These are phyloP conservation scores for Pyricularia sp. DNA, from an alignment of 2,329 filamentous ascomycete genomes.

Conservation along the genomic window DNA sequence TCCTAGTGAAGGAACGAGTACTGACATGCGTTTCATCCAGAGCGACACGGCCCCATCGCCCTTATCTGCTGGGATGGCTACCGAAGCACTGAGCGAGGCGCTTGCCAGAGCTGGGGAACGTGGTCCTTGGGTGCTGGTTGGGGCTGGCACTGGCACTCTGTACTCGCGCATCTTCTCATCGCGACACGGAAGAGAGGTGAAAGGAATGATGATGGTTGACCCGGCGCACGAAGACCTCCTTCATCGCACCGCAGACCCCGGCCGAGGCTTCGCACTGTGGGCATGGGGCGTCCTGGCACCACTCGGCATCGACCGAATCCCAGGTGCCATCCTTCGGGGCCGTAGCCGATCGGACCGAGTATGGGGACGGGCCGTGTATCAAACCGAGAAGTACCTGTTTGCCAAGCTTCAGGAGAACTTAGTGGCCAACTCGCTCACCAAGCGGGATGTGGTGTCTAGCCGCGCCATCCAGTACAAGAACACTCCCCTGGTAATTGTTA, in stretches of 20 bases:
- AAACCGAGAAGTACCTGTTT: slow-evolving; percentile 77
- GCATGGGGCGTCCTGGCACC: slow-evolving; percentile 76
- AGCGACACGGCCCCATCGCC: slow-evolving; percentile 89
- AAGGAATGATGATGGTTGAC: slow-evolving; percentile 77
- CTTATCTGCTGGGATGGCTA: slow-evolving; percentile 86
- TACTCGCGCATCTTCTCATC: slow-evolving; percentile 89
- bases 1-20: background rate
- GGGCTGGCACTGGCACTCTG: slow-evolving; percentile 77
- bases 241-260: slow-evolving; percentile 52
- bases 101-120: slow-evolving; percentile 70
- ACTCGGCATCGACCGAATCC: slow-evolving; percentile 71
- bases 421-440: slow-evolving; percentile 75
- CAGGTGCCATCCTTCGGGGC: slow-evolving; percentile 73
- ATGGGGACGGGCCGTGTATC: slow-evolving; percentile 70
- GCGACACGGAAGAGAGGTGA: slow-evolving; percentile 65
- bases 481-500: slow-evolving; percentile 71
- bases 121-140: slow-evolving; percentile 82
- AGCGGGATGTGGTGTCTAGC: slow-evolving; percentile 71
- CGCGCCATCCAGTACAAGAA: slow-evolving; percentile 69
- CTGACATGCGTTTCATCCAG: slow-evolving; percentile 15
- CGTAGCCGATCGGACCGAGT: slow-evolving; percentile 75
- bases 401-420: slow-evolving; percentile 88
- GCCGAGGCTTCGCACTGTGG: slow-evolving; percentile 79
- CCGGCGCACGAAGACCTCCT: slow-evolving; percentile 84
- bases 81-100: slow-evolving; percentile 80